These are phyloP conservation scores for Rosa persica DNA, from an alignment of 306 rosid genomes.

Conservation along the genomic window DNA sequence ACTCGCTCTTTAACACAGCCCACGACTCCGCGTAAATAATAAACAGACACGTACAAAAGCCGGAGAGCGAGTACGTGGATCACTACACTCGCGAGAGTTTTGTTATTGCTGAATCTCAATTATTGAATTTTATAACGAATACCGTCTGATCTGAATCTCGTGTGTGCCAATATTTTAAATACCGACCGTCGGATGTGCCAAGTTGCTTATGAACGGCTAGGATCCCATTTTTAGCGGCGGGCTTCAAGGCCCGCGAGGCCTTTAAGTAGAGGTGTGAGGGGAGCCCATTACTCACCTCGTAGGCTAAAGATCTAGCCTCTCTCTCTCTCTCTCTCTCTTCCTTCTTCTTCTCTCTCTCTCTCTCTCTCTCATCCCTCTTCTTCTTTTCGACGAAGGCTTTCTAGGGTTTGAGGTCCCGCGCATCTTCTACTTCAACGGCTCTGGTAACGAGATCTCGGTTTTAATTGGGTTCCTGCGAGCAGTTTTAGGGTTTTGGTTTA, in stretches of 20 bases:
- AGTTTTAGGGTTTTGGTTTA: conserved; percentile 27
- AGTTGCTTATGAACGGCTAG: conserved; percentile 25
- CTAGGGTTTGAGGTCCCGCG: conserved; percentile 52
- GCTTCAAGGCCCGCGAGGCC: conserved; percentile 36
- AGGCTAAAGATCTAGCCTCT: background rate
- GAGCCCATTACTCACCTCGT: conserved; percentile 21
- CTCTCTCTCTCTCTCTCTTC: background rate
- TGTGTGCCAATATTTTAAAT: conserved; percentile 4
- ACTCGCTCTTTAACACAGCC: background rate
- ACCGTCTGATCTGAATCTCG: conserved; percentile 38
- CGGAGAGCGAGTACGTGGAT: accelerated
- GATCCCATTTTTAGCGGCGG: conserved; percentile 33
- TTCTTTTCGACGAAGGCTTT: conserved; percentile 37
- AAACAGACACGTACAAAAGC: no score
- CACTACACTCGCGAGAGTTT: background rate
- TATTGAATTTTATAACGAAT: background rate
- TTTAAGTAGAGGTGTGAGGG: conserved; percentile 39
- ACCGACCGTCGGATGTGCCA: conserved; percentile 32
- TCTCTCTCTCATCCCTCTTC: conserved; percentile 13
- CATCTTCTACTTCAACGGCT: conserved; percentile 28
- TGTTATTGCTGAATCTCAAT: accelerated
- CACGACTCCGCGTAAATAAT: background rate
- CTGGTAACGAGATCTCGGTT: conserved; percentile 55
- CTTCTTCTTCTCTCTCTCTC: background rate
- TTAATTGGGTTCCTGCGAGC: conserved; percentile 47